Evolutionary conservation across 495 filamentous ascomycete genomes (phyloP).

Genomic region (Cercophora newfieldiana): DNA sequence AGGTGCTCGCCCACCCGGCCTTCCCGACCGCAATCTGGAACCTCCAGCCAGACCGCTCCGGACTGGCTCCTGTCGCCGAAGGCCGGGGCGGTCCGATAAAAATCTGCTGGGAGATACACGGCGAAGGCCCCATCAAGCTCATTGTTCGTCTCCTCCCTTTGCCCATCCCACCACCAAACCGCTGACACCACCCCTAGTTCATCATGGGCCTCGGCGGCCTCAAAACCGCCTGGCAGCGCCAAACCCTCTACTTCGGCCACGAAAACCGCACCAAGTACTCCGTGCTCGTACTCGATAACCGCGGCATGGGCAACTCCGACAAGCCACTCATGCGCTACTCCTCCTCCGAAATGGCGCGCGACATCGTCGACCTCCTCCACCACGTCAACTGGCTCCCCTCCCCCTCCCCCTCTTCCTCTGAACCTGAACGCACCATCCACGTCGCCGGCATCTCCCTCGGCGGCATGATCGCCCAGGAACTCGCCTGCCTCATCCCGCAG

Average conservation of each 20-base stretch:
- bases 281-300: conserved; percentile 73
- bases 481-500: conserved; percentile 61
- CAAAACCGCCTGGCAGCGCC: conserved; percentile 70
- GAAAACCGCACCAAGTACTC: conserved; percentile 64
- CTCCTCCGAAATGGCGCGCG: conserved; percentile 73
- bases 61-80: conserved; percentile 59
- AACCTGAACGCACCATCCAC: conserved; percentile 53
- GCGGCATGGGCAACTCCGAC: conserved; percentile 74
- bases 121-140: conserved; percentile 65
- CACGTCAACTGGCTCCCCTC: conserved; percentile 65
- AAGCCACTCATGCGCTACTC: conserved; percentile 72
- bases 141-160: conserved; percentile 58
- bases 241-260: conserved; percentile 75
- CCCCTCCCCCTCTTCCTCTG: conserved; percentile 13
- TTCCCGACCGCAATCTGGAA: conserved; percentile 58
- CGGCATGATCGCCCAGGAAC: conserved; percentile 88
- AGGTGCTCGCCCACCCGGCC: conserved; percentile 43
- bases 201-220: conserved; percentile 66
- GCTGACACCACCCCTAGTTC: conserved; percentile 43
- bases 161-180: conserved; percentile 13
- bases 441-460: conserved; percentile 75
- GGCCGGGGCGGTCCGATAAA: conserved; percentile 68
- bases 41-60: conserved; percentile 59
- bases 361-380: conserved; percentile 67
- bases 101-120: conserved; percentile 77